Base-by-base conservation (phyloP, 2,329 filamentous ascomycete genomes). In the Apiospora kogelbergensis region DNA sequence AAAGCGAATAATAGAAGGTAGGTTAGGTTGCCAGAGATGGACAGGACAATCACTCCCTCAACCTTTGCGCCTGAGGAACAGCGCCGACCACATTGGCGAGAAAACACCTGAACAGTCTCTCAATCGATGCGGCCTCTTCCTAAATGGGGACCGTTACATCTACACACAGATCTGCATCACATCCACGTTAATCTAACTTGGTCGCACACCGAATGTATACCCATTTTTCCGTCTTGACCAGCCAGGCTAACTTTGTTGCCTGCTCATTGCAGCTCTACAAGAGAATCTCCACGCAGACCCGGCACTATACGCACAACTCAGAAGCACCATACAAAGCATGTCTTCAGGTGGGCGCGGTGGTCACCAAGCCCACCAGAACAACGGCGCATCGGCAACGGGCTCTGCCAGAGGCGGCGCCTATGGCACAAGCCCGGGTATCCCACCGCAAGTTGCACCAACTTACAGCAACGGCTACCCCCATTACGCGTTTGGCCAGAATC, bases 1-100 rank as follows among this genome's bases (percentile, higher is more conserved):
- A 81, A 83, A 84, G 69, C 91, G 95, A 75, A 92, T 98, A 71
- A 88, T 91, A 72, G 84, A 88, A 70, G 88, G 96, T 98, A 85
- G 81, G 93, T n/a, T 98, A 85, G 81, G 93, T n/a, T n/a, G 53
- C 30, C 17, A 20, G 30, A 30, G 26, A 24, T 15, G 37, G 30
- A 37, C 10, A 53, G 20, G 11, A 60, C 53, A 33, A 22, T 60
- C 30, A 15, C 11, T 10, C 17, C 53, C 53, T 30, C 53, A n/a
- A n/a, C 53, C 13, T 60, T 60, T 60, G 53, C 53, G 53, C 53
- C 53, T 60, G 53, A n/a, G 53, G 17, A 60, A n/a, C 9, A 60
- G n/a, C 53, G 30, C 53, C 7, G 22, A 60, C 53, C n/a, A 17
- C 17, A 3, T 7, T 33, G 17, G 26, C 26, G 53, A 60, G 53